Conservation (phyloP, 1,139 yeast species). For the Geotrichum histeridarum region DNA sequence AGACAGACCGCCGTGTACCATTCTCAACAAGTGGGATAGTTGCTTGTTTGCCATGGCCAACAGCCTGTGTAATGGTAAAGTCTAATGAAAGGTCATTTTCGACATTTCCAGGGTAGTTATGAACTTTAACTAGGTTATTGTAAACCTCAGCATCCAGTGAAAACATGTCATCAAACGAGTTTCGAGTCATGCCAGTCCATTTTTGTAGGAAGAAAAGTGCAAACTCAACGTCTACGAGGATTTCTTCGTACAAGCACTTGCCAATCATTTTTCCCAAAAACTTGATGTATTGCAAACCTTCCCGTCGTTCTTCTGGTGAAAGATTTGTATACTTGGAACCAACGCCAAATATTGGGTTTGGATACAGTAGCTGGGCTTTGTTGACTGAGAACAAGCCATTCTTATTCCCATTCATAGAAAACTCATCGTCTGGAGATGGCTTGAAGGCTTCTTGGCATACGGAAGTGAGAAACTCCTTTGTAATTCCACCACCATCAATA, state of each 20-base stretch:
- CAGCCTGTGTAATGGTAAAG: conserved; percentile 54
- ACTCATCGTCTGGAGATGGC: conserved; percentile 33
- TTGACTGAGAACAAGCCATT: conserved; percentile 51
- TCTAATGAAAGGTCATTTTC: conserved; percentile 55
- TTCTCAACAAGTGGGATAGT: conserved; percentile 56
- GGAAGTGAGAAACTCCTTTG: conserved; percentile 81
- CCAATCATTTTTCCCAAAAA: conserved; percentile 83
- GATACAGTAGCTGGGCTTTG: conserved; percentile 61
- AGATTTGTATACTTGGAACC: conserved; percentile 16
- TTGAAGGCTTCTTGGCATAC: conserved; percentile 66
- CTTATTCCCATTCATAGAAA: conserved; percentile 8
- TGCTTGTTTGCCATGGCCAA: conserved; percentile 38
- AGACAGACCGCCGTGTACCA: conserved; percentile 56
- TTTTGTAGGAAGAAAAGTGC: conserved; percentile 82
- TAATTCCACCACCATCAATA: conserved; percentile 94
- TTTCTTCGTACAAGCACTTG: conserved; percentile 81
- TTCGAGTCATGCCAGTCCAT: conserved; percentile 48
- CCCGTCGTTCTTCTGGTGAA: conserved; percentile 29
- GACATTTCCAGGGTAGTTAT: conserved; percentile 53
- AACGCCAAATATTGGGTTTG: conserved; percentile 56
- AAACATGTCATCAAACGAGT: conserved; percentile 72
- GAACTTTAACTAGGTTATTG: conserved; percentile 56
- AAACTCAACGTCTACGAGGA: conserved; percentile 75
- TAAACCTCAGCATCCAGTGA: conserved; percentile 68
- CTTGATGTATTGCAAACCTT: conserved; percentile 44